These are phyloP conservation scores for Xylariales sp. DNA, from an alignment of 2,329 filamentous ascomycete genomes.

Conservation along the genomic window DNA sequence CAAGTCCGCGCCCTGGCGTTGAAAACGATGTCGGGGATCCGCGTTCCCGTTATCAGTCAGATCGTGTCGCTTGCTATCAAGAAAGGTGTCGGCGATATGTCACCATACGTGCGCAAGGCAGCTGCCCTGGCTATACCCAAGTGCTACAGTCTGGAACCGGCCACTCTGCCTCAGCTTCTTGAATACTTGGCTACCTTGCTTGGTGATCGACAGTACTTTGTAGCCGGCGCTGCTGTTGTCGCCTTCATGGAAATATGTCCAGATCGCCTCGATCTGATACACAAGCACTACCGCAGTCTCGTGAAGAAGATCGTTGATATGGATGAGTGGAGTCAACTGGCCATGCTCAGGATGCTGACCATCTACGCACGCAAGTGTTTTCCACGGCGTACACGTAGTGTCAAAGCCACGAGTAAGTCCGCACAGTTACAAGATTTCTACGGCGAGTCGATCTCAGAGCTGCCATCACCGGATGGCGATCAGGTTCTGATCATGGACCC, in stretches of 20 bases:
- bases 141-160: slow-evolving; percentile 87
- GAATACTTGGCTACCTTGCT: slow-evolving; percentile 77
- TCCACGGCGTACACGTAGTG: slow-evolving; percentile 61
- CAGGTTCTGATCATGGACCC: slow-evolving; percentile 67
- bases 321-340: slow-evolving; percentile 97
- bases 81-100: slow-evolving; percentile 90
- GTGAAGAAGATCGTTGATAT: slow-evolving; percentile 94
- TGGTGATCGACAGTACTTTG: slow-evolving; percentile 91
- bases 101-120: slow-evolving; percentile 85
- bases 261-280: slow-evolving; percentile 80
- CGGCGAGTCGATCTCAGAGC: slow-evolving; percentile 54
- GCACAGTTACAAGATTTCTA: slow-evolving; percentile 71
- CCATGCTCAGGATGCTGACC: slow-evolving; percentile 76
- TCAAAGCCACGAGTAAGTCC: slow-evolving; percentile 33
- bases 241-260: slow-evolving; percentile 90
- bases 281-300: slow-evolving; percentile 80
- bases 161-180: slow-evolving; percentile 75
- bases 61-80: slow-evolving; percentile 96
- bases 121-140: slow-evolving; percentile 94
- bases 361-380: slow-evolving; percentile 86
- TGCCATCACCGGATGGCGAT: slow-evolving; percentile 38
- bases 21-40: slow-evolving; percentile 94
- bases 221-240: slow-evolving; percentile 87
- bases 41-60: slow-evolving; percentile 96
- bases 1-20: slow-evolving; percentile 88